A percentile compares a stretch with the other conserved stretches of the same genome.
phyloP scores from a whole-genome alignment of 192 early-diverging fungal genomes.

The Paraglomus occultum region DNA sequence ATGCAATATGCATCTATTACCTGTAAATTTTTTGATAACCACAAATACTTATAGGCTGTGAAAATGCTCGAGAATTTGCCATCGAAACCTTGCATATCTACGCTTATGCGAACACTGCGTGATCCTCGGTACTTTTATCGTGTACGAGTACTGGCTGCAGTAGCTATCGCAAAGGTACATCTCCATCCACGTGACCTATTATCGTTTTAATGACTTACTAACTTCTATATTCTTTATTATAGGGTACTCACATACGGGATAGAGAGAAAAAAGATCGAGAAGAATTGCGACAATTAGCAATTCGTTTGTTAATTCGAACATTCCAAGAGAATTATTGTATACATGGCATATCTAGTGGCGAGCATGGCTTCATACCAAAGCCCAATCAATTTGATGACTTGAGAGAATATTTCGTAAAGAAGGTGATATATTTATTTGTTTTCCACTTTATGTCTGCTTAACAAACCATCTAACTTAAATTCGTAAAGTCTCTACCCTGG shows the following conservation, averaged over 20 bases:
- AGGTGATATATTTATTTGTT: constrained; percentile 33
- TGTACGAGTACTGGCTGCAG: constrained; percentile 78
- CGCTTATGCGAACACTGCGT: constrained; percentile 71
- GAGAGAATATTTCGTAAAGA: constrained; percentile 90
- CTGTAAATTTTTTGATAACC: background rate
- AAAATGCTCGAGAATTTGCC: constrained; percentile 61
- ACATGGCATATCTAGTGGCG: constrained; percentile 29
- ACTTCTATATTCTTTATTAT: background rate
- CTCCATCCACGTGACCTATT: background rate
- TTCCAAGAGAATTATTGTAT: constrained; percentile 75
- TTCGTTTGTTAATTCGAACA: constrained; percentile 53
- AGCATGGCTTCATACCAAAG: constrained; percentile 61
- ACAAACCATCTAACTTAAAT: background rate
- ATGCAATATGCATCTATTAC: background rate
- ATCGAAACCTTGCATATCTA: constrained; percentile 65
- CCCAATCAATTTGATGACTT: constrained; percentile 87
- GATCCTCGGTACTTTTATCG: constrained; percentile 83
- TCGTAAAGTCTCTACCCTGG: constrained; percentile 53
- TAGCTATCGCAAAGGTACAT: constrained; percentile 59
- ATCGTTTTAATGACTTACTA: background rate
- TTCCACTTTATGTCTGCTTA: background rate
- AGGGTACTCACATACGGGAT: constrained; percentile 42
- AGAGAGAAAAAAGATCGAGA: too few relatives aligned
- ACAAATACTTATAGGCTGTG: constrained; percentile 50
- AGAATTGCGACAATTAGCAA: too few relatives aligned